phyloP scores from a whole-genome alignment of 2,329 filamentous ascomycete genomes.

The Aspergillus versicolor region DNA sequence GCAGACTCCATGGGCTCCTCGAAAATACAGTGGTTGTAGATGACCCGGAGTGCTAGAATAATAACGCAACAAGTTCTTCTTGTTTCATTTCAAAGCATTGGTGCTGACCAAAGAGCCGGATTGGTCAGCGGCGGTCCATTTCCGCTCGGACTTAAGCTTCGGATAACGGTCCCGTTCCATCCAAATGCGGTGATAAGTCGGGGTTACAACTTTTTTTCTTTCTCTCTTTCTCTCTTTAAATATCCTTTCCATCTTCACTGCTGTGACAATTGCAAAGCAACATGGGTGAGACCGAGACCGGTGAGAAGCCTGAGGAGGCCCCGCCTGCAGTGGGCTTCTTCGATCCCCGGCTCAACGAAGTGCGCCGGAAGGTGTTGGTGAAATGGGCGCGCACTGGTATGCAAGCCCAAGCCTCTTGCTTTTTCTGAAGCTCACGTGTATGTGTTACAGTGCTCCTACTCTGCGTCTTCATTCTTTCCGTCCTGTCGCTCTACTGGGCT shows the following conservation, averaged over 20 bases:
- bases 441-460: slow-evolving; percentile 40
- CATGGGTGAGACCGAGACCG: slow-evolving; percentile 4
- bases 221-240: background rate
- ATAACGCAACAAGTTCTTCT: too few relatives aligned
- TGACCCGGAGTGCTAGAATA: too few relatives aligned
- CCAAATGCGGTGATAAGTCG: background rate
- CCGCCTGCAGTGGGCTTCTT: slow-evolving; percentile 27
- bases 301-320: slow-evolving; percentile 5
- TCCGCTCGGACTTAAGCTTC: background rate
- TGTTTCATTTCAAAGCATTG: too few relatives aligned
- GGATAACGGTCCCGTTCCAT: background rate
- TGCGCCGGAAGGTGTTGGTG: slow-evolving; percentile 20
- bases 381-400: slow-evolving; percentile 27
- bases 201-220: background rate
- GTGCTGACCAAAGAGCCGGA: background rate
- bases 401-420: background rate
- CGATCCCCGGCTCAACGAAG: slow-evolving; percentile 24
- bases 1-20: too few relatives aligned
- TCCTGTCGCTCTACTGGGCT: slow-evolving; percentile 63
- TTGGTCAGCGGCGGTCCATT: background rate
- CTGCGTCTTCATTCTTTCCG: slow-evolving; percentile 54
- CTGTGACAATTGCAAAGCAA: background rate
- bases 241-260: background rate
- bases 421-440: background rate
- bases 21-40: too few relatives aligned